Evolutionary conservation across 495 filamentous ascomycete genomes (phyloP).

Genomic region (Penicillium antarcticum): DNA sequence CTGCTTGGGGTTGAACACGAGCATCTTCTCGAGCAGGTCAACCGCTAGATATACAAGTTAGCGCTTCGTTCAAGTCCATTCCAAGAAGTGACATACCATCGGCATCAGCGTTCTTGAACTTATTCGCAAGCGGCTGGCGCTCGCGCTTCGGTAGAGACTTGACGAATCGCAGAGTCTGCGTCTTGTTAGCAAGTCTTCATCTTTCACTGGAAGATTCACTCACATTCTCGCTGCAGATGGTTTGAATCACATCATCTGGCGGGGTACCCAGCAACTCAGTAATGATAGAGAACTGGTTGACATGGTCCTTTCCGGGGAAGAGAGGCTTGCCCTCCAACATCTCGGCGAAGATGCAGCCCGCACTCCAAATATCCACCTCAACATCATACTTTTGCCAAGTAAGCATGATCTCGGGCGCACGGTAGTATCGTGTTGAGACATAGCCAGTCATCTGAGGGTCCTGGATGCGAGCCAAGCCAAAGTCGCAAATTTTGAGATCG

Average conservation of each 20-base stretch:
- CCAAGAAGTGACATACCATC: constrained; percentile 56
- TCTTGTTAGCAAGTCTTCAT: constrained; percentile 3
- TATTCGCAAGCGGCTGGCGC: constrained; percentile 81
- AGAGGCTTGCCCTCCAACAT: constrained; percentile 98
- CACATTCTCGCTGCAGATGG: constrained; percentile 97
- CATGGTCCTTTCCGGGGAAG: constrained; percentile 98
- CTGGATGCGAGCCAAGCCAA: constrained; percentile 94
- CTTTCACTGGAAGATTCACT: constrained; percentile 22
- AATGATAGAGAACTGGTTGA: constrained; percentile 99
- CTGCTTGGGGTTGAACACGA: constrained; percentile 95
- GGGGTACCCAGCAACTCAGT: constrained; percentile 97
- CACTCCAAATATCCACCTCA: constrained; percentile 99
- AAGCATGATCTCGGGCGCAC: constrained; percentile 98
- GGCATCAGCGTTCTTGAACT: constrained; percentile 96
- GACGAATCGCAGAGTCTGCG: constrained; percentile 89
- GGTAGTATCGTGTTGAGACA: constrained; percentile 97
- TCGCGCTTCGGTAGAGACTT: constrained; percentile 97
- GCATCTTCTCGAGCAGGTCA: constrained; percentile 92
- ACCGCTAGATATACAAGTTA: constrained; percentile 58
- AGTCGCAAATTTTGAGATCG: constrained; percentile 99
- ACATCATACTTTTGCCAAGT: constrained; percentile 99
- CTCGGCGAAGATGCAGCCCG: constrained; percentile 97
- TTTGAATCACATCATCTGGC: constrained; percentile 96
- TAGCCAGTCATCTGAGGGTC: constrained; percentile 99
- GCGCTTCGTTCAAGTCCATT: not conserved